These are phyloP conservation scores for Elsinoe necatrix DNA, from an alignment of 2,329 filamentous ascomycete species.

Conservation along the genomic window DNA sequence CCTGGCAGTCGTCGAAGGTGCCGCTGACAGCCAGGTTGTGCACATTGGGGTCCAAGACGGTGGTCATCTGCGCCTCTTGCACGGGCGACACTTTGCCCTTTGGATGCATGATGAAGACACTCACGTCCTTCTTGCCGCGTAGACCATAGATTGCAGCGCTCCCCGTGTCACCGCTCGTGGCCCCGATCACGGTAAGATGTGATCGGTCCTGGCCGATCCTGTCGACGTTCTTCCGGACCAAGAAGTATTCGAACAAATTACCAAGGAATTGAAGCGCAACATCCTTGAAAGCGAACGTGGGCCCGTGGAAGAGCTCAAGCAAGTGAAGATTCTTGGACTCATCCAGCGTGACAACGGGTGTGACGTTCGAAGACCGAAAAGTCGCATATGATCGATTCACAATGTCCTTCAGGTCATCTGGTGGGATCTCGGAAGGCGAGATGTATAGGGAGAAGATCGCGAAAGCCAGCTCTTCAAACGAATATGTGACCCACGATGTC, in stretches of 20 bases:
- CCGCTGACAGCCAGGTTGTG: slow-evolving; percentile 85
- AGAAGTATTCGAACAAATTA: slow-evolving; percentile 90
- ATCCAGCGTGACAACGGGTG: slow-evolving; percentile 71
- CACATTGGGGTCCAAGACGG: slow-evolving; percentile 79
- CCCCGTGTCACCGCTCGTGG: slow-evolving; percentile 81
- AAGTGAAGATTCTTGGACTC: slow-evolving; percentile 65
- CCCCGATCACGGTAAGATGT: slow-evolving; percentile 77
- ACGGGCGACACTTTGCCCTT: slow-evolving; percentile 85
- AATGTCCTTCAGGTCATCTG: slow-evolving; percentile 70
- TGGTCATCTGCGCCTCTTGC: slow-evolving; percentile 96
- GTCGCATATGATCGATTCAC: slow-evolving; percentile 80
- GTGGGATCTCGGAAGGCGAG: slow-evolving; percentile 70
- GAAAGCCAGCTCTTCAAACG: slow-evolving; percentile 73
- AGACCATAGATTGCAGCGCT: slow-evolving; percentile 95
- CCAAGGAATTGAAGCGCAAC: slow-evolving; percentile 88
- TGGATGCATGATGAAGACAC: slow-evolving; percentile 88
- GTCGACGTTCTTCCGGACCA: slow-evolving; percentile 62
- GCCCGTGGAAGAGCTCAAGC: slow-evolving; percentile 92
- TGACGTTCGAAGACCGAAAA: slow-evolving; percentile 71
- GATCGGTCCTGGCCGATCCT: slow-evolving; percentile 61
- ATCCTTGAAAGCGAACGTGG: slow-evolving; percentile 93
- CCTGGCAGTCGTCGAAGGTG: slow-evolving; percentile 95
- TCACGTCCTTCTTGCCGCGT: slow-evolving; percentile 91
- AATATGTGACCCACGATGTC: slow-evolving; percentile 64
- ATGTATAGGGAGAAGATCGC: slow-evolving; percentile 84